Evolutionary conservation across 176 grass and related monocot species (phyloP).

Genomic region (Puya raimondii): DNA sequence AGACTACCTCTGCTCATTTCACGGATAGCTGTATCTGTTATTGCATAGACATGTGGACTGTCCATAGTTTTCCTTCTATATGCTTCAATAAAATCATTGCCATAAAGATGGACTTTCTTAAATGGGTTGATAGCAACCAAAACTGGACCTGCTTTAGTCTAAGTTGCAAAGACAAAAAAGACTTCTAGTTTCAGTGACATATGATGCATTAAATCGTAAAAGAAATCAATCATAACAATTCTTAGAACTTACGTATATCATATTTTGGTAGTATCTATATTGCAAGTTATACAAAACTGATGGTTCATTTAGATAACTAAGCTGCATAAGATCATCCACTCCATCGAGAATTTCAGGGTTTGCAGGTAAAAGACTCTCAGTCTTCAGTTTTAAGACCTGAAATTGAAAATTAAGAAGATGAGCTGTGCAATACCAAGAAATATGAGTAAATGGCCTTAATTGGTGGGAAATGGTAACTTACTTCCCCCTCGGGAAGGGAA

Average conservation of each 20-base stretch:
- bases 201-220: conserved; percentile 18
- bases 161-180: conserved; percentile 18
- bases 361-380: conserved; percentile 68
- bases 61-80: conserved; percentile 76
- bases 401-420: conserved; percentile 16
- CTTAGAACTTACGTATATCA: conserved; percentile 80
- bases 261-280: conserved; percentile 77
- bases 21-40: conserved; percentile 76
- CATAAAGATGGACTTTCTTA: conserved; percentile 88
- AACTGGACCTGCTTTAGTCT: conserved; percentile 99
- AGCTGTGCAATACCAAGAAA: conserved; percentile 4
- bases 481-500: conserved; percentile 59
- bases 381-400: conserved; percentile 71
- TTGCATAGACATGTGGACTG: conserved; percentile 93
- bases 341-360: conserved; percentile 99
- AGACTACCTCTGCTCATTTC: conserved; percentile 90
- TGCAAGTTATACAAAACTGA: conserved; percentile 94
- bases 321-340: conserved; percentile 95
- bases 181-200: neutral
- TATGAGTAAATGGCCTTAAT: conserved; percentile 11
- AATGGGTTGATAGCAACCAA: conserved; percentile 96
- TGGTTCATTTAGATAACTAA: conserved; percentile 96
- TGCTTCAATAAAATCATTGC: conserved; percentile 68
- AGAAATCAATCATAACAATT: conserved; percentile 4
- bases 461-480: conserved; percentile 33